A percentile compares a stretch with the other conserved stretches of the same genome.
These are phyloP conservation scores for Teunomyces kruisii DNA, from an alignment of 805 yeast species.

Conservation along the genomic window DNA sequence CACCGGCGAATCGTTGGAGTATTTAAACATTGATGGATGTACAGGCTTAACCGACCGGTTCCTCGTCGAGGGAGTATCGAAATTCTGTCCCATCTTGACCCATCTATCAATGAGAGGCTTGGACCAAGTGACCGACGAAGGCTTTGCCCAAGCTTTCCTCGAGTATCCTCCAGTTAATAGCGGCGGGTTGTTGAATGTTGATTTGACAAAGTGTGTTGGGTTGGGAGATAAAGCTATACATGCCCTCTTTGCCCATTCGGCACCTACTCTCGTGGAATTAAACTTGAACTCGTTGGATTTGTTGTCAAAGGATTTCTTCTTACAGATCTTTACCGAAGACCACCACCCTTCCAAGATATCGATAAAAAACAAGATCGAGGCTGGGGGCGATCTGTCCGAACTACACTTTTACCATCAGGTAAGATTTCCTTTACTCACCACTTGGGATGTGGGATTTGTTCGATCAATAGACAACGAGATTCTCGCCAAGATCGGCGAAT, in stretches of 20 bases:
- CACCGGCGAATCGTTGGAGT: slow-evolving; percentile 59
- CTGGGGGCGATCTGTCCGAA: slow-evolving; percentile 8
- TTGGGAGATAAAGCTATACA: slow-evolving; percentile 63
- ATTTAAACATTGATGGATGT: slow-evolving; percentile 72
- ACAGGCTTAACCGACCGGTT: slow-evolving; percentile 66
- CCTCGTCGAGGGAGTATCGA: slow-evolving; percentile 54
- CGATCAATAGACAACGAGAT: slow-evolving; percentile 70
- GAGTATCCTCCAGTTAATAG: slow-evolving; percentile 49
- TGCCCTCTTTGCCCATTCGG: slow-evolving; percentile 62
- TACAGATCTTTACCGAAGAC: slow-evolving; percentile 43
- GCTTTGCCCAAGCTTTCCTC: slow-evolving; percentile 57
- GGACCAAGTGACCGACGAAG: slow-evolving; percentile 69
- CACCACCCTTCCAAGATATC: slow-evolving; percentile 22
- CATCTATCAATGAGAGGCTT: slow-evolving; percentile 57
- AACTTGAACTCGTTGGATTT: slow-evolving; percentile 71
- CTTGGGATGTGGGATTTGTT: slow-evolving; percentile 78
- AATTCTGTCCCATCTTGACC: slow-evolving; percentile 57
- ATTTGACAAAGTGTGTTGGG: slow-evolving; percentile 63
- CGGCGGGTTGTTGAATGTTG: slow-evolving; percentile 60
- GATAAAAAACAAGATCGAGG: slow-evolving; percentile 13
- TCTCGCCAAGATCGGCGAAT: slow-evolving; percentile 53
- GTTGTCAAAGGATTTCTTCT: slow-evolving; percentile 52
- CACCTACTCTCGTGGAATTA: slow-evolving; percentile 64
- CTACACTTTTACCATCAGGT: slow-evolving; percentile 17
- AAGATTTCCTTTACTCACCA: slow-evolving; percentile 58